Evolutionary conservation across 257 asterid genomes (phyloP), one percentile per base, ranked within the genome.

Genomic region (Leptodermis oblonga): DNA sequence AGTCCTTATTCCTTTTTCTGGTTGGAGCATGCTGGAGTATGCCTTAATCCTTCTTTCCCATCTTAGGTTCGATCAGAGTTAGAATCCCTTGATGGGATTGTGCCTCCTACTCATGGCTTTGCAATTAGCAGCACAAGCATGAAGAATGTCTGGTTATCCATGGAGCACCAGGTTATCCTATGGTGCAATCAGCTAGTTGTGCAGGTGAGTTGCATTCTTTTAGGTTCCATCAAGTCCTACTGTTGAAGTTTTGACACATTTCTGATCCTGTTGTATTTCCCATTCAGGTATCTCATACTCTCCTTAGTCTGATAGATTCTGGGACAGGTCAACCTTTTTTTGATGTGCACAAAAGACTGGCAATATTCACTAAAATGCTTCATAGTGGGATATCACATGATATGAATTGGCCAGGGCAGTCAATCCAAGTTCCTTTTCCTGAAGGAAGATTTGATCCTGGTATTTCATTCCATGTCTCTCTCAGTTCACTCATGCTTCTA

Each of bases 101-200:
- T 90, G 75, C 99, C 99, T 80, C 86, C 87, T 66, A 84, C 96
- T 56, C 96, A 93, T 82, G 96, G 99, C 58, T 86, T 93, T 79
- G 87, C 83, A 86, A 86, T 93, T 67, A 86, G 90, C 84, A 90
- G 92, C 84, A 90, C 90, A 55, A 78, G 90, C 75, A 86, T 87
- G 86, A 90, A 80, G 76, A 93, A 88, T 72, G 99, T 90, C 65
- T 93, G 97, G 97, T 75, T 93, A 87, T 88, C 99, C 26, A 93
- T 93, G 99, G 99, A 93, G 83, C 99, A 93, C 83, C 99, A 93
- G 88, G 97, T 87, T 79, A 93, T 93, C 70, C 73, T 87, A 62
- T 87, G 95, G 95, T 87, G 95, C 78, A 87, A 85, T 87, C 95
- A 87, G 76, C 83, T 87, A n/a, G 91, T 83, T 65, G 91, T 83